Base-by-base conservation (phyloP, 2,329 filamentous ascomycete genomes). In the Colletotrichum paranaense region DNA sequence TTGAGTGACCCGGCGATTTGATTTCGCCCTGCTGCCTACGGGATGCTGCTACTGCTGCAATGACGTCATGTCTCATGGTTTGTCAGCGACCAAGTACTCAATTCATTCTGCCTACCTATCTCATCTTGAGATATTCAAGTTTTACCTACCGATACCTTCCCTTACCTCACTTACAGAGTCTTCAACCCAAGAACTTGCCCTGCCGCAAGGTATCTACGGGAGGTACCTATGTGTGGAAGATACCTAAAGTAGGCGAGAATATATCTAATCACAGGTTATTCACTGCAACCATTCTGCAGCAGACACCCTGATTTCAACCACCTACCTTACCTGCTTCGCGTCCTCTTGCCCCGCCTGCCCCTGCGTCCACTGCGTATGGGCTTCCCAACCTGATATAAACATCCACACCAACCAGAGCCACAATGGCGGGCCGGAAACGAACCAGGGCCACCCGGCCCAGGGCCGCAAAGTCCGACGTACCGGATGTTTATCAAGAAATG, bases 401-500 rank as follows among this genome's bases (percentile, higher is more conserved):
- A 35, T 22, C 35, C 55, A 38, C 52, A 4, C 22, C 22, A 35
- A 30, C n/a, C 28, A 26, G 16, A 8, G 22, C 16, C 28, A 28
- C n/a, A 12, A 80, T 80, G 78, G 75, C 66, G 19, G 77, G 76
- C 38, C 75, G 72, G 56, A 79, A 79, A 68, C 75, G 78, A 67
- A 74, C 67, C 56, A 76, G 76, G 42, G 69, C 76, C 1, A 78
- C 79, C 6, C 78, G 78, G 24, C 70, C 77, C n/a, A 74, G 58
- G 58, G 68, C 75, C 32, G 62, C 74, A 53, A 72, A 75, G 32
- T 49, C 58, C 19, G 66, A 65, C 26, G 74, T 83, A 6, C 82
- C 83, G 26, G 80, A 84, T 32, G 82, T 89, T 42, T 88, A 88
- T 76, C 81, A 79, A 55, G 83, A 88, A 74, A 86, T 89, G 86